phyloP scores from a whole-genome alignment of 2,329 filamentous ascomycete species.

The Basipetospora chlamydospora region DNA sequence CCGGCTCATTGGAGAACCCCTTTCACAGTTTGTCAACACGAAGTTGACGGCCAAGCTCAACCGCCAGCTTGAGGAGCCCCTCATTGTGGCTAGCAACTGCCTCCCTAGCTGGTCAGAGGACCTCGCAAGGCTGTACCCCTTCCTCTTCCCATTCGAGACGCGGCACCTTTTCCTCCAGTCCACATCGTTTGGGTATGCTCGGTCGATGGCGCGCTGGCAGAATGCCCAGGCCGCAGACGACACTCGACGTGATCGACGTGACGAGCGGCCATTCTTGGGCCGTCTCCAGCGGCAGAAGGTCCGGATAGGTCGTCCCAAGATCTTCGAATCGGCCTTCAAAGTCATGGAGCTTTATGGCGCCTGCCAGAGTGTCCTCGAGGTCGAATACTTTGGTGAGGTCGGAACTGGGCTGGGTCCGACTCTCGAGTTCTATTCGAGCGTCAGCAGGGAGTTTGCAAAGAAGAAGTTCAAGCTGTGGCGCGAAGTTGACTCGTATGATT shows the following conservation, averaged over 20 bases:
- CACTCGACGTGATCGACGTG: conserved; percentile 65
- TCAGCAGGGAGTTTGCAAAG: conserved; percentile 93
- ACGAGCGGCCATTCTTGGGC: conserved; percentile 83
- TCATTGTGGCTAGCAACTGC: conserved; percentile 95
- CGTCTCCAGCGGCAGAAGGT: conserved; percentile 92
- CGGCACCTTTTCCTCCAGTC: conserved; percentile 93
- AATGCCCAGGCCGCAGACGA: conserved; percentile 75
- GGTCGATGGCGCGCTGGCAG: conserved; percentile 97
- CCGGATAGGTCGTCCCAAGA: conserved; percentile 87
- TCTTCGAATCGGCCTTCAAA: conserved; percentile 90
- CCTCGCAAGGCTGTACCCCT: conserved; percentile 81
- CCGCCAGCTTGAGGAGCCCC: conserved; percentile 84
- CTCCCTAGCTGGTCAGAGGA: conserved; percentile 94
- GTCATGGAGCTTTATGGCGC: conserved; percentile 98
- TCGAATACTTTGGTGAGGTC: conserved; percentile 98
- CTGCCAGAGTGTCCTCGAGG: conserved; percentile 90
- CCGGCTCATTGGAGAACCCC: conserved; percentile 63
- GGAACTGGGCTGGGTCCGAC: conserved; percentile 92
- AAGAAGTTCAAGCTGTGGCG: conserved; percentile 96
- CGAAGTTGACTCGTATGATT: conserved; percentile 62
- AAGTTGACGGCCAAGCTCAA: conserved; percentile 97
- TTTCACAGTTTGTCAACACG: conserved; percentile 94
- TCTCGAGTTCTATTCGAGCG: conserved; percentile 93
- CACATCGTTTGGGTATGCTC: conserved; percentile 93
- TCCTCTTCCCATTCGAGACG: conserved; percentile 96